Conservation (phyloP, 768 basidiomycete genomes). For the Auricularia sp. region DNA sequence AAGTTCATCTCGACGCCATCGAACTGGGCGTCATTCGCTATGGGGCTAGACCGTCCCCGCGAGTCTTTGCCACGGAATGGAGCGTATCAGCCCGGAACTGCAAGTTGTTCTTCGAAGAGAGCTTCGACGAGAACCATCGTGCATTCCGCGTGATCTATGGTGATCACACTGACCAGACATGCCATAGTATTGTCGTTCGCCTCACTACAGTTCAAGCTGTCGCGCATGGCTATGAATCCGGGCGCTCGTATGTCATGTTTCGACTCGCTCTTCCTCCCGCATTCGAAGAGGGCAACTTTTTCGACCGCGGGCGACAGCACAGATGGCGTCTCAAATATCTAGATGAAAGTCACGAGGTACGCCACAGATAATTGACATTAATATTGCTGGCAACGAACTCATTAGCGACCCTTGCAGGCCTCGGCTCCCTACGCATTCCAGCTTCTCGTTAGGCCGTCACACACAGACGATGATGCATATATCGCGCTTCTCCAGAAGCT, state of each 20-base stretch:
- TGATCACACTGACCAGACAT: background rate
- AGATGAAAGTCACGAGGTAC: slow-evolving; percentile 46
- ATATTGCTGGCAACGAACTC: slow-evolving; percentile 53
- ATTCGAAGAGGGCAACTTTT: background rate
- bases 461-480: no score
- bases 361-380: slow-evolving; percentile 35
- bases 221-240: slow-evolving; percentile 48
- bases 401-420: slow-evolving; percentile 12
- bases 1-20: slow-evolving; percentile 1
- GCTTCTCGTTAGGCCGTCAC: slow-evolving; percentile 45
- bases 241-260: slow-evolving; percentile 44
- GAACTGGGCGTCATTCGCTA: background rate
- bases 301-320: background rate
- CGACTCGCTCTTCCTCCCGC: background rate
- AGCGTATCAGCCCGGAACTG: no score
- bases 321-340: slow-evolving; percentile 43
- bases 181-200: slow-evolving; percentile 38
- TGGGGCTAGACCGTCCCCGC: background rate
- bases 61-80: background rate
- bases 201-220: slow-evolving; percentile 53
- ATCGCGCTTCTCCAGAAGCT: slow-evolving; percentile 45
- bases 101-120: background rate
- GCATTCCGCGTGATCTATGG: background rate
- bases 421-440: slow-evolving; percentile 23
- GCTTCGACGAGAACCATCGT: background rate